Evolutionary conservation across 129 eudicot genomes (phyloP).

Genomic region (Pseudognaphalium luteoalbum): DNA sequence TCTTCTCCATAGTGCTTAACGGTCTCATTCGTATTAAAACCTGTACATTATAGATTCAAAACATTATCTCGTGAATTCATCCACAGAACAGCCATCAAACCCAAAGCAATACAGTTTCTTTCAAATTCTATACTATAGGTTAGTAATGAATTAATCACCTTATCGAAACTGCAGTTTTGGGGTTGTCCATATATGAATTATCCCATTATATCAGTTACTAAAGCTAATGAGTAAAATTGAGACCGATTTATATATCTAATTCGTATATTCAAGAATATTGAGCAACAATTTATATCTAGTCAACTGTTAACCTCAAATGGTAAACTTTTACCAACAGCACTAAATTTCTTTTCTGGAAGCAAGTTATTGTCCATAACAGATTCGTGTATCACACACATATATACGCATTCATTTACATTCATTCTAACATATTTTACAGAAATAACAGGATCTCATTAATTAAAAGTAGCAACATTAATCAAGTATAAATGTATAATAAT

Average conservation of each 20-base stretch:
- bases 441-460: not conserved
- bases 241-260: not conserved
- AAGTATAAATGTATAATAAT: not conserved
- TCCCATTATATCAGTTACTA: not conserved
- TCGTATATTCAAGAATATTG: too few species aligned
- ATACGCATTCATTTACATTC: not conserved
- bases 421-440: too few species aligned
- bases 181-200: slow-evolving; percentile 14
- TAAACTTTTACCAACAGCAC: not conserved
- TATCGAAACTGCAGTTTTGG: slow-evolving; percentile 14
- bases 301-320: not conserved
- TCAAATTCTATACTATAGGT: not conserved
- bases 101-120: not conserved
- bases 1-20: slow-evolving; percentile 54
- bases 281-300: not conserved
- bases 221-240: not conserved
- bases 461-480: not conserved
- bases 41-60: slow-evolving; percentile 31
- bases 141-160: too few species aligned
- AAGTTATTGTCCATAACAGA: not conserved
- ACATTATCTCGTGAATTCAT: slow-evolving; percentile 12
- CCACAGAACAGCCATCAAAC: not conserved
- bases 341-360: not conserved
- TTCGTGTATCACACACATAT: not conserved
- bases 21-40: slow-evolving; percentile 84